Base-by-base conservation (phyloP, 2,329 filamentous ascomycete species). In the Ceratocystis cubensis region DNA sequence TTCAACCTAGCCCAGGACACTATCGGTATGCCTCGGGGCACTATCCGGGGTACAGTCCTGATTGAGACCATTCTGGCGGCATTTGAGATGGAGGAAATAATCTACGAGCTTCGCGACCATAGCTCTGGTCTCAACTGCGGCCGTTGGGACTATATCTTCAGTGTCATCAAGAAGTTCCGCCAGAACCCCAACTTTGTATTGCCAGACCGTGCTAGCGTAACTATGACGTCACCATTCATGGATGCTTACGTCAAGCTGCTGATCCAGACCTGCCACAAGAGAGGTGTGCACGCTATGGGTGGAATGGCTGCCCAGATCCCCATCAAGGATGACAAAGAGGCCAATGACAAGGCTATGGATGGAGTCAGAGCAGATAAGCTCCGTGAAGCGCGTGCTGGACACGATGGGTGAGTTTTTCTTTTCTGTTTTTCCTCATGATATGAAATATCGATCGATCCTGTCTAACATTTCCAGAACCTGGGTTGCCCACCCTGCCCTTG, bases 61-160 rank as follows among this genome's bases (percentile, higher is more conserved):
- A 97, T 99, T 74, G 94, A 99, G 84, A 97, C 94, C 66, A 97
- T 99, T 76, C 84, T 93, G 56, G 94, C 94, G 53, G 94, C 93
- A 17, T 99, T 99, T 74, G 94, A 99, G 82, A 99, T 99, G 94
- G 94, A 99, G 73, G 94, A 99, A 85, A 97, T 99, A 78, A 97
- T 99, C 79, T 99, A 96, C 78, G 94, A 97, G 81, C 87, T 99
- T 71, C 88, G 94, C 69, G 93, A 97, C 75, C 94, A 99, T 82
- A 93, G 88, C 76, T 88, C 93, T 5, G 94, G 94, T 61, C 85
- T 99, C 74, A 99, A 99, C 85, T 97, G 94, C 78, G 94, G 94
- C 70, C 88, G 94, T 71, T 99, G 94, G 94, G 94, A 99, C 76
- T 99, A 99, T 82, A 97, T 99, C 79, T 99, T 99, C 83, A 94